These are phyloP conservation scores for Bromus sterilis DNA, from an alignment of 176 grass and related monocot species.

Conservation along the genomic window DNA sequence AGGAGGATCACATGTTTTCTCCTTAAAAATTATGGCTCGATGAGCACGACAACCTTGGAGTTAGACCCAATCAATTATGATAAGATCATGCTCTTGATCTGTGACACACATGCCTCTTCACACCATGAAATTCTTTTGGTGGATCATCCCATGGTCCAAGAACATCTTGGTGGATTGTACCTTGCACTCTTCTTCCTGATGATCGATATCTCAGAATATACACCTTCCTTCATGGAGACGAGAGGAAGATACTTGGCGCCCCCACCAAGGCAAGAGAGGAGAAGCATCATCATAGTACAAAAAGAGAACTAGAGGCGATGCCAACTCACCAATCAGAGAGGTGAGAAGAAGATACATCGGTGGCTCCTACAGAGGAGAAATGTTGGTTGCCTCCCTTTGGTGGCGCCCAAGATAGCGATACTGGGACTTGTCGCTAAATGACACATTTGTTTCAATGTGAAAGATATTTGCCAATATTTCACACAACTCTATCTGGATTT, in stretches of 20 bases:
- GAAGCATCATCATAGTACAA: background rate
- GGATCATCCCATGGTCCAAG: no score
- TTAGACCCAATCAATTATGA: no score
- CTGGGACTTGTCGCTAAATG: background rate
- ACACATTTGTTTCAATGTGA: no score
- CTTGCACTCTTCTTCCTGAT: background rate
- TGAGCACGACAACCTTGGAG: no score
- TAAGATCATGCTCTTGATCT: no score
- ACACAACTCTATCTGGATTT: background rate
- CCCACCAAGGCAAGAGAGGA: background rate
- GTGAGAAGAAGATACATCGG: background rate
- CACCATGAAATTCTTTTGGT: no score
- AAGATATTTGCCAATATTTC: background rate
- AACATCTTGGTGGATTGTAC: no score
- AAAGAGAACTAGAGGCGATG: background rate
- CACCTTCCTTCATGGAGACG: background rate
- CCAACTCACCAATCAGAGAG: background rate
- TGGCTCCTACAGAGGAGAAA: background rate
- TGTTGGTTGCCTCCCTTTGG: background rate
- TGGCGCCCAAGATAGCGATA: background rate
- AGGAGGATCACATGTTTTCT: no score
- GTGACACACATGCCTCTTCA: no score
- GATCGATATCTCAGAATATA: background rate
- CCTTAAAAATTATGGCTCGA: no score
- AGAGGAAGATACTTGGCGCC: background rate